phyloP scores from a whole-genome alignment of 495 filamentous ascomycete genomes.

The Aspergillus olivimuriae region DNA sequence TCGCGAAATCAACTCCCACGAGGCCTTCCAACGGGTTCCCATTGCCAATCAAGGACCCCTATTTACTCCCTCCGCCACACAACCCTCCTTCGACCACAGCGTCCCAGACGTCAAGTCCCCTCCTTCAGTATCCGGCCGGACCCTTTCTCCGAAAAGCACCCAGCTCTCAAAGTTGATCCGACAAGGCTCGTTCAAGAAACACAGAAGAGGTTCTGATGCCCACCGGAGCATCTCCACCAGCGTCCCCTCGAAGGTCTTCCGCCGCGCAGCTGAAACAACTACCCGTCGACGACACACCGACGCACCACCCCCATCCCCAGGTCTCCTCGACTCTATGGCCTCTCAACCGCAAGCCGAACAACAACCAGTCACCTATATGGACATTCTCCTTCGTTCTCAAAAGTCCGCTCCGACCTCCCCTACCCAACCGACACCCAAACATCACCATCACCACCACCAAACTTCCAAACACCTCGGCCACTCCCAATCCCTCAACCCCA shows the following conservation, averaged over 20 bases:
- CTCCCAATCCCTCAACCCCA: constrained; percentile 14
- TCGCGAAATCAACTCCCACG: constrained; percentile 44
- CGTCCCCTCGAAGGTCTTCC: constrained; percentile 20
- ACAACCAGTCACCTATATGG: constrained; percentile 32
- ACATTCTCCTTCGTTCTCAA: constrained; percentile 22
- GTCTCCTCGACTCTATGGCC: constrained; percentile 22
- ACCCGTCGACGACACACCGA: constrained; percentile 37
- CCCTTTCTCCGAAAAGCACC: constrained; percentile 21
- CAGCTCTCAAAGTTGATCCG: constrained; percentile 27
- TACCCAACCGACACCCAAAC: constrained; percentile 2
- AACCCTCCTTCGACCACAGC: constrained; percentile 18
- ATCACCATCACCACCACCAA: constrained; percentile 26
- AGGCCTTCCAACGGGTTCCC: constrained; percentile 37
- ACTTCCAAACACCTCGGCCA: constrained; percentile 7
- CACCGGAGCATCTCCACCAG: constrained; percentile 32
- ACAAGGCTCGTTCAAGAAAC: constrained; percentile 30
- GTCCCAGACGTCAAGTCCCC: constrained; percentile 3
- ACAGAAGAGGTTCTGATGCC: constrained; percentile 23
- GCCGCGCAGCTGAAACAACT: constrained; percentile 13
- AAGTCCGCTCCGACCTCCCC: constrained; percentile 5
- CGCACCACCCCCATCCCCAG: constrained; percentile 30
- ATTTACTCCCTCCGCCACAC: constrained; percentile 29
- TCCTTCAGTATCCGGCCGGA: constrained; percentile 12
- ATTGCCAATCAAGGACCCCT: constrained; percentile 28
- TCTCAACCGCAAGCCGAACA: constrained; percentile 4